Conservation (phyloP, 495 filamentous ascomycete species). For the Mycothermus thermophilus region DNA sequence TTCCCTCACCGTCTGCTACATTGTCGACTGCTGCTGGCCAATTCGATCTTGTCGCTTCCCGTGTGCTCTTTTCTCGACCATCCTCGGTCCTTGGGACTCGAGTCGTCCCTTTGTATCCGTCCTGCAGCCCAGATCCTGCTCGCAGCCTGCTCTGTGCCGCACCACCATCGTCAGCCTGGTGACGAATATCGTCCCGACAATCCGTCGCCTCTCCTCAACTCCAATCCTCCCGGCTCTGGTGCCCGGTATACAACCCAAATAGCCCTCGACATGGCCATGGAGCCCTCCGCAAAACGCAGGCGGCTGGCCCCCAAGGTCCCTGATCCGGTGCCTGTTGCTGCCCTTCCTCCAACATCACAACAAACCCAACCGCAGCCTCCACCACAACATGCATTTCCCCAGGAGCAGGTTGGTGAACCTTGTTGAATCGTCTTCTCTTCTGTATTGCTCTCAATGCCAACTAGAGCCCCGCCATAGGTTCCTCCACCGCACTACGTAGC, state of each 20-base stretch:
- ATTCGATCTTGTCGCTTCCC: not conserved
- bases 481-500: constrained; percentile 15
- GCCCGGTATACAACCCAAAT: no score
- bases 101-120: not conserved
- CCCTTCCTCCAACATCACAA: constrained; percentile 10
- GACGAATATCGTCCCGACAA: not conserved
- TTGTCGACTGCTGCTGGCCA: no score
- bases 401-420: constrained; percentile 16
- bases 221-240: not conserved
- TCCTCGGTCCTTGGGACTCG: no score
- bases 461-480: no score
- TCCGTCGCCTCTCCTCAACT: not conserved
- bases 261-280: no score
- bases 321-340: constrained; percentile 10
- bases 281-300: constrained; percentile 25
- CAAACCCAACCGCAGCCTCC: constrained; percentile 13
- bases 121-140: no score
- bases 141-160: no score
- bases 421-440: not conserved
- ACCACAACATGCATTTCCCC: constrained; percentile 11
- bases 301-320: constrained; percentile 25
- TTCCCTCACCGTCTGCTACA: constrained; percentile 7
- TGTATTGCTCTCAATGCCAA: constrained; percentile 2
- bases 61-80: not conserved
- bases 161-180: not conserved